These are phyloP conservation scores for Chaetomium sp. DNA, from an alignment of 2,329 filamentous ascomycete genomes.

Conservation along the genomic window DNA sequence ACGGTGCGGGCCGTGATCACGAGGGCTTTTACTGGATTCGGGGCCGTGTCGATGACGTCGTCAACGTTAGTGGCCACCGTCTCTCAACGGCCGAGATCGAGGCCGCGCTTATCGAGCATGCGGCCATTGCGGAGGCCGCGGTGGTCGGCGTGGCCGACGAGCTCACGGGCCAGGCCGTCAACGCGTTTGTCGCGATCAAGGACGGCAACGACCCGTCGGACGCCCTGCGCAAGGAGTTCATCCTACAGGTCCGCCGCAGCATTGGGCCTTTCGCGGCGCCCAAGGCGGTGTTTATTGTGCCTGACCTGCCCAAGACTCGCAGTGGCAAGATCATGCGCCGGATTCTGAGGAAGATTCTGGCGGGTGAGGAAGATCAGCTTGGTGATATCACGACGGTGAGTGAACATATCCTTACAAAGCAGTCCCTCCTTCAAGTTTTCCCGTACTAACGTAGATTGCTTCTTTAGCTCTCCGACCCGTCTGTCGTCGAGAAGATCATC, in stretches of 20 bases:
- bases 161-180: constrained; percentile 93
- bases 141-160: constrained; percentile 92
- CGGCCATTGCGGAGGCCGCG: constrained; percentile 83
- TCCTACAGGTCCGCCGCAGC: constrained; percentile 91
- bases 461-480: constrained; percentile 74
- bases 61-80: constrained; percentile 95
- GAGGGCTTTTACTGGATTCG: constrained; percentile 99
- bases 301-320: constrained; percentile 93
- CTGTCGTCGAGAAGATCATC: constrained; percentile 86
- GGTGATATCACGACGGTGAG: constrained; percentile 87
- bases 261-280: constrained; percentile 97
- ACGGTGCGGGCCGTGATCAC: constrained; percentile 91
- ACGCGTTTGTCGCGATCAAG: constrained; percentile 92
- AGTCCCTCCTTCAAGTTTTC: background rate
- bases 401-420: constrained; percentile 18
- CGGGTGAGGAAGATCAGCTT: constrained; percentile 93
- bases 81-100: constrained; percentile 97
- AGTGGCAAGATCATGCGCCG: constrained; percentile 99
- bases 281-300: constrained; percentile 85
- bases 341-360: constrained; percentile 93
- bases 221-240: constrained; percentile 83
- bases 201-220: constrained; percentile 70
- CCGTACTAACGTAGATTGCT: constrained; percentile 16
- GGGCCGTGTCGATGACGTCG: constrained; percentile 94
- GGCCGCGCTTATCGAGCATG: constrained; percentile 89